Conservation (phyloP, 805 yeast genomes). For the Kockiozyma suomiensis region DNA sequence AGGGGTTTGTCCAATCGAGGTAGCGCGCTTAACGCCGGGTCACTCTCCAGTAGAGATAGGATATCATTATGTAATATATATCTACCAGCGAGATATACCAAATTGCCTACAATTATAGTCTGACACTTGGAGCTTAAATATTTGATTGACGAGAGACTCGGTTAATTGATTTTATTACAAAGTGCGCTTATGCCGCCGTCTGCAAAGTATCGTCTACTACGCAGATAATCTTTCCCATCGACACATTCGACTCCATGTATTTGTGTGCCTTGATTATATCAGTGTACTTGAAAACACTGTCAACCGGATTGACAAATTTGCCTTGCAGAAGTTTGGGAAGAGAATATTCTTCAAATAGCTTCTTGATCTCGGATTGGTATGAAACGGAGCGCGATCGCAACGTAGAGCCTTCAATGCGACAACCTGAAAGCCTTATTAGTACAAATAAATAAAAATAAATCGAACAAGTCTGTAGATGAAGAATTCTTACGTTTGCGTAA, state of each 20-base stretch:
- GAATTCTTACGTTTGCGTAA: constrained; percentile 35
- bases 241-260: constrained; percentile 38
- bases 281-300: constrained; percentile 33
- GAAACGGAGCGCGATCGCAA: constrained; percentile 38
- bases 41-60: background rate
- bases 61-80: background rate
- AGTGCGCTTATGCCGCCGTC: background rate
- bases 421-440: background rate
- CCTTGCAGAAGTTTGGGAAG: constrained; percentile 37
- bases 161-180: background rate
- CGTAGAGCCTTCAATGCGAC: constrained; percentile 40
- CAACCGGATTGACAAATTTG: constrained; percentile 37
- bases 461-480: background rate
- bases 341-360: constrained; percentile 36
- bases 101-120: background rate
- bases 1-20: background rate
- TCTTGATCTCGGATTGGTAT: constrained; percentile 37
- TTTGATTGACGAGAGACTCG: background rate
- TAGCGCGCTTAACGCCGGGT: background rate
- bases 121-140: background rate
- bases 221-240: constrained; percentile 40
- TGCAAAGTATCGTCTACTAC: constrained; percentile 9
- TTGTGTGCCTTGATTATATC: constrained; percentile 39
- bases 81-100: background rate
- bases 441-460: too few relatives aligned